Evolutionary conservation across 1,139 yeast species (phyloP), one percentile per base, ranked within the genome.

Genomic region (Diutina rugosa): DNA sequence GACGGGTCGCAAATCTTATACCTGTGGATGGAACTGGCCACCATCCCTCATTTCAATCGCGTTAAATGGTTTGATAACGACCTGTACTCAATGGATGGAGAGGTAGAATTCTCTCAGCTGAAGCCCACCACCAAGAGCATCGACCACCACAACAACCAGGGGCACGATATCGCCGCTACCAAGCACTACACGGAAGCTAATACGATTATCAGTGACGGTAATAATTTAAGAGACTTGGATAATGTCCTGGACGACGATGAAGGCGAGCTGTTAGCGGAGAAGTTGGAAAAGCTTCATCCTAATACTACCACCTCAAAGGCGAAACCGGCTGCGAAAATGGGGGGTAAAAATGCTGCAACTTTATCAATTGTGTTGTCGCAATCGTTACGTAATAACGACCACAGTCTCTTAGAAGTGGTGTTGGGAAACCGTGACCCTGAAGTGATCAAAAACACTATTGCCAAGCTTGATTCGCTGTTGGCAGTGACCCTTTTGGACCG

Each of bases 401-500:
- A 82, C 62, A 69, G 87, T 1, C 72, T 86, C 55, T 72, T 87
- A 59, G 98, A 95, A 68, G 81, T 90, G 0, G 96, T 95, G 10
- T 76, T 95, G 62, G 78, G 80, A 60, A 85, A 84, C 62, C 79
- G 84, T 57, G 96, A 93, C 66, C 88, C 87, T 59, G 75, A 73
- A 16, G 80, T 88, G 52, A 85, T 93, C 60, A 84, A 84, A 67
- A 79, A 81, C 55, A 87, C 97, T 10, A 81, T 90, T 48, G 74
- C 82, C 59, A 77, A 86, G 61, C 73, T 90, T 56, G 87, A 85
- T 63, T 81, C 97, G 0, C 71, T 82, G 1, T 74, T 87, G 56
- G 93, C 96, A 0, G 89, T 90, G 12, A 69, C 80, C 9, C 74
- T 93, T 52, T 74, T 95, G 61, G 96, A 91, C 65, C 78, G 91